Evolutionary conservation across 2,329 filamentous ascomycete species (phyloP).

Genomic region (Claviceps africana): DNA sequence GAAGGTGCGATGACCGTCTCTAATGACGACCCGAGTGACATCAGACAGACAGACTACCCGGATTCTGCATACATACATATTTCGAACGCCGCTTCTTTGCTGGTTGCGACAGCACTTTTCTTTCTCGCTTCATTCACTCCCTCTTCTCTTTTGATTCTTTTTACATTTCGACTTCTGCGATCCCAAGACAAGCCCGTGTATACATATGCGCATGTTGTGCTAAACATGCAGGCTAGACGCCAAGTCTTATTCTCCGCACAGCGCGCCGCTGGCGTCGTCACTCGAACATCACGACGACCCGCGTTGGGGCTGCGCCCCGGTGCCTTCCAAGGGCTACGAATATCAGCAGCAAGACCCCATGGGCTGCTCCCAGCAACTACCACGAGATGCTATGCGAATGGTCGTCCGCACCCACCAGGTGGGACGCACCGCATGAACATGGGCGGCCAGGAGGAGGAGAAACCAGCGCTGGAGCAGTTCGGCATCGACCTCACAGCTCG

Average conservation of each 20-base stretch:
- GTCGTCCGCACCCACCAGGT: constrained; percentile 72
- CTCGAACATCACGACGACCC: constrained; percentile 16
- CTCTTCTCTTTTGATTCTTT: too few species aligned
- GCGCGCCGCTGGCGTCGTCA: constrained; percentile 20
- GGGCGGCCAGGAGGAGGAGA: constrained; percentile 55
- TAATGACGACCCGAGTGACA: not conserved
- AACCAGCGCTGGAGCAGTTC: constrained; percentile 79
- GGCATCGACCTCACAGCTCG: constrained; percentile 79
- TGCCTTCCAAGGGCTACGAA: constrained; percentile 11
- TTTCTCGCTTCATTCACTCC: not conserved
- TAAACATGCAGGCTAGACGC: constrained; percentile 28
- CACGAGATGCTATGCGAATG: constrained; percentile 48
- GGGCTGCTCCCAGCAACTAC: constrained; percentile 25
- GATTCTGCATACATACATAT: not conserved
- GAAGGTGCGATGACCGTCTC: constrained; percentile 21
- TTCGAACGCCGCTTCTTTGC: not conserved
- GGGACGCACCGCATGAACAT: constrained; percentile 92
- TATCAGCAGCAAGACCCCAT: constrained; percentile 6
- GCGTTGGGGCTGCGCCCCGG: constrained; percentile 10
- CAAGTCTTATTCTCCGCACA: constrained; percentile 25
- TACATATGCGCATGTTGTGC: not conserved
- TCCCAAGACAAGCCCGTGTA: not conserved
- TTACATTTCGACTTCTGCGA: not conserved
- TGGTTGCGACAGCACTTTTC: not conserved
- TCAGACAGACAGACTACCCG: not conserved